Percentiles rank a stretch among this genome's conserved stretches.
Conservation (phyloP, 176 grass and related monocot genomes). For the Rhynchospora breviuscula region DNA sequence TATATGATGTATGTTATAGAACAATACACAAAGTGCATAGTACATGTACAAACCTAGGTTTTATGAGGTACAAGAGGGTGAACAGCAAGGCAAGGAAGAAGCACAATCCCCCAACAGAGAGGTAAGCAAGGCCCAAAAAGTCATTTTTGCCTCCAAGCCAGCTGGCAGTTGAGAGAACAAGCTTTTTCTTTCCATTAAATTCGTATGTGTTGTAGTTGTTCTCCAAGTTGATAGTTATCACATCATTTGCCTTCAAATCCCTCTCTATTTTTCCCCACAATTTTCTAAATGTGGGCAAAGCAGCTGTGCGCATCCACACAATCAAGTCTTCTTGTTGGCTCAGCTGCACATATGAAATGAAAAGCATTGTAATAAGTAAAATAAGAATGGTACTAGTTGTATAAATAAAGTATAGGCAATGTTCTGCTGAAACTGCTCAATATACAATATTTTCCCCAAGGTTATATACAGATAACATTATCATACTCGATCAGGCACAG, state of each 20-base stretch:
- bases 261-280: constrained; percentile 70
- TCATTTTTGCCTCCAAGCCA: constrained; percentile 89
- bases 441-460: neutral
- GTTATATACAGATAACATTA: neutral
- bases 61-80: constrained; percentile 65
- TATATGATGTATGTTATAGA: neutral
- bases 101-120: constrained; percentile 68
- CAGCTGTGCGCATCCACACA: constrained; percentile 89
- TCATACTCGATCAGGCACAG: neutral
- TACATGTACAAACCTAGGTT: constrained; percentile 59
- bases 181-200: constrained; percentile 73
- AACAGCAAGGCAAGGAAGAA: constrained; percentile 65
- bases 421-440: neutral
- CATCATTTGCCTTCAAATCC: constrained; percentile 73
- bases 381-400: neutral
- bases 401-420: neutral
- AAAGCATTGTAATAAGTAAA: neutral
- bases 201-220: constrained; percentile 90
- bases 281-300: constrained; percentile 89
- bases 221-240: constrained; percentile 54
- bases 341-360: constrained; percentile 38
- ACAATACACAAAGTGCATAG: constrained; percentile 9
- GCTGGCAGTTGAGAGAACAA: constrained; percentile 81
- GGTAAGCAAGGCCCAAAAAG: constrained; percentile 76
- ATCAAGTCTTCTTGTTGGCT: constrained; percentile 85